phyloP scores from a whole-genome alignment of 1,139 yeast species.

The Yamadazyma triangularis region DNA sequence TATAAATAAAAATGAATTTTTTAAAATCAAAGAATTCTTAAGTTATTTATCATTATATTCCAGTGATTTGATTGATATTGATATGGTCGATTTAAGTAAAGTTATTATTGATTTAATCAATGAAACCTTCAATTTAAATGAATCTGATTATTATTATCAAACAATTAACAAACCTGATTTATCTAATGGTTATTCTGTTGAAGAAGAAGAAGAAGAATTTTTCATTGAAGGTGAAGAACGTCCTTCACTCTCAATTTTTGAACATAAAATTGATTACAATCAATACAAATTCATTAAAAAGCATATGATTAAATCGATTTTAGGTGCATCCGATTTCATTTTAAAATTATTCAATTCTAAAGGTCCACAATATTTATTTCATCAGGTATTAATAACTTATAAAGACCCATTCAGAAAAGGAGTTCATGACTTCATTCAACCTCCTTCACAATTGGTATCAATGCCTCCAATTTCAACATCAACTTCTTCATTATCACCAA shows the following conservation, averaged over 20 bases:
- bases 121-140: conserved; percentile 19
- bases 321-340: conserved; percentile 30
- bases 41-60: conserved; percentile 35
- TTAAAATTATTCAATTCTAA: conserved; percentile 27
- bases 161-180: conserved; percentile 11
- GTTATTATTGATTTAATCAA: conserved; percentile 36
- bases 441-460: not conserved
- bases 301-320: conserved; percentile 26
- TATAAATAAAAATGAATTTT: conserved; percentile 23
- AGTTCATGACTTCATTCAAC: not conserved
- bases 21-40: conserved; percentile 34
- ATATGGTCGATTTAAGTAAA: conserved; percentile 28
- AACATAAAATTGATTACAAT: conserved; percentile 16
- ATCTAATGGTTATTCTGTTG: conserved; percentile 3
- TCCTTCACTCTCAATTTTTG: not conserved
- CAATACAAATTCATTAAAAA: conserved; percentile 28
- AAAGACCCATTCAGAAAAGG: conserved; percentile 12
- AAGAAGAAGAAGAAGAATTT: conserved; percentile 8
- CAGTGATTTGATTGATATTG: conserved; percentile 31
- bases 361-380: conserved; percentile 33
- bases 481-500: conserved; percentile 6
- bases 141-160: conserved; percentile 20
- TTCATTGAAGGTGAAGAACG: conserved; percentile 7
- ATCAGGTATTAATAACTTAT: conserved; percentile 17
- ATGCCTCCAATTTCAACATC: not conserved